Evolutionary conservation across 2,329 filamentous ascomycete species (phyloP), one percentile per base, ranked within the genome.

Genomic region (Curvularia eragrostidis): DNA sequence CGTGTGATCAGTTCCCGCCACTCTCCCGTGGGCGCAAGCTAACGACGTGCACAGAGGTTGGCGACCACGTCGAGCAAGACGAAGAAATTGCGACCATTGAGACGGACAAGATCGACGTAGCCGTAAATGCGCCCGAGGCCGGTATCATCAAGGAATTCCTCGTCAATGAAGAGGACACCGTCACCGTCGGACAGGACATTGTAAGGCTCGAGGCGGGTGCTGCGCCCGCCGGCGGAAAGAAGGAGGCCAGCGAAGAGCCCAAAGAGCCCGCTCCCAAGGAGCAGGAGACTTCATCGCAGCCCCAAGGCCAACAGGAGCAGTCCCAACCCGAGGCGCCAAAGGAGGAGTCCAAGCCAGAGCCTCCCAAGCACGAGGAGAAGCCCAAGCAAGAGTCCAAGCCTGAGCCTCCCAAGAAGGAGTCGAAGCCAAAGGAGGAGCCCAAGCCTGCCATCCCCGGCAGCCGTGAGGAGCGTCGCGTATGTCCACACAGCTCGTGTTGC

Each of bases 61-160:
- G 95, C 72, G 95, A 99, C 77, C 93, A 88, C 70, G 93, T 99
- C 51, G 93, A 96, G 82, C 89, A 89, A 72, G 95, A 99, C 75
- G 95, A 98, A 81, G 95, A 99, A 78, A 94, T 99, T 77, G 95
- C 95, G 30, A 97, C 94, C 48, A 99, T 99, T 74, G 95, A 99
- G 81, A 99, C 95, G 13, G 95, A 99, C 85, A 99, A 99, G 93
- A 98, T 98, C 75, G 95, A 99, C 78, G 92, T 99, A 44, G 89
- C 94, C 24, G 93, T 99, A 74, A 98, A 97, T 79, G 93, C 95
- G 15, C 91, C 95, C 7, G 89, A 94, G 70, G 87, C 94, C 39
- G 95, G 95, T 66, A 91, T 88, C 28, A 91, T 99, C 80, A 96
- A 92, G 79, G 93, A 98, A 78, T 87, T 97, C 56, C 84, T 98